Evolutionary conservation across 441 rosid genomes (phyloP), one percentile per base, ranked within the genome.

Genomic region (Macaranga tanarius): DNA sequence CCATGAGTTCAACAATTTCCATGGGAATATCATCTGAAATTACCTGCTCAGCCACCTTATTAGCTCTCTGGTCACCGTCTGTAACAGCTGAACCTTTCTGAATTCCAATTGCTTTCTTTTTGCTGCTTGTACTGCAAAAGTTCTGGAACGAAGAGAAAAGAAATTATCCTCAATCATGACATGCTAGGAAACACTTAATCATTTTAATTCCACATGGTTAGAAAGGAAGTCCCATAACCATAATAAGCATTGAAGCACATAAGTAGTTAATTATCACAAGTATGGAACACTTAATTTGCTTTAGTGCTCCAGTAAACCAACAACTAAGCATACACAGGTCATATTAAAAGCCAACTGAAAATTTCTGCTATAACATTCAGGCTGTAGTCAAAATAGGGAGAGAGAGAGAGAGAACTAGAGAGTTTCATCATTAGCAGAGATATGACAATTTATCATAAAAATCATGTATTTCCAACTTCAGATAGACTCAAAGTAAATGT

Each of bases 1-100:
- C 98, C 93, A 93, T 86, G 72, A 93, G 96, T 82, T 96, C 98
- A 26, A 88, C 97, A 67, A 96, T 89, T 80, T 93, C 99, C 99
- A 92, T 90, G 10, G 97, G 94, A 72, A 89, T 88, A 76, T 95
- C 99, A 84, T 92, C 98, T 54, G 54, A 69, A 77, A 65, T 73
- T 76, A 83, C 88, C 71, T 75, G 90, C 70, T 93, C 98, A 74
- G 86, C 52, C 15, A 67, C 73, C 59, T 74, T 83, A 73, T 77
- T 90, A 70, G 80, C 81, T 78, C 62, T 77, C 68, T 79, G 84
- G 70, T 80, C 75, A 57, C 65, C 25, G 48, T 74, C 83, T 65
- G 71, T 17, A 68, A 77, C 44, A 50, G 81, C 77, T 48, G 78
- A 62, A 74, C 64, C 77, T 48, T 80, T 83, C 75, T 45, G 83